These are phyloP conservation scores for Starmerella sp. DNA, from an alignment of 805 yeast species.

Conservation along the genomic window DNA sequence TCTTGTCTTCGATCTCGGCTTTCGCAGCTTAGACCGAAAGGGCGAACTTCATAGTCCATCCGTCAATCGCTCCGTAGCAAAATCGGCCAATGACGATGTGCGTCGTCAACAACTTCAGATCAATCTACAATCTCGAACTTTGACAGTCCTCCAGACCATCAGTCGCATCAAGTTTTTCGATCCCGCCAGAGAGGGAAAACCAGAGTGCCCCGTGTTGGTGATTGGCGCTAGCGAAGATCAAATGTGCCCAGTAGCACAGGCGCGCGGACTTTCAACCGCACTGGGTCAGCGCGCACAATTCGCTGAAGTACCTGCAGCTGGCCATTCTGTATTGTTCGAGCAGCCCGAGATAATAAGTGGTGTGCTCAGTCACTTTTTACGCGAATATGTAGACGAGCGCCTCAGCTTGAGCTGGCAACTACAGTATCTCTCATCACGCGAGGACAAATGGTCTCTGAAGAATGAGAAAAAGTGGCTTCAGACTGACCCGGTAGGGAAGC, in stretches of 20 bases:
- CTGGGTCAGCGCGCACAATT: not conserved
- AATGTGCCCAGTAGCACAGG: constrained; percentile 40
- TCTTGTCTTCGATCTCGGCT: constrained; percentile 37
- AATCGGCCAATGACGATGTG: constrained; percentile 30
- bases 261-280: constrained; percentile 21
- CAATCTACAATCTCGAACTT: constrained; percentile 54
- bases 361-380: constrained; percentile 46
- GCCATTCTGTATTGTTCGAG: constrained; percentile 54
- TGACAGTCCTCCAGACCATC: constrained; percentile 43
- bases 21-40: constrained; percentile 48
- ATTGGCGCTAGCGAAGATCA: constrained; percentile 50
- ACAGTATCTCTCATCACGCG: constrained; percentile 39
- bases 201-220: constrained; percentile 39
- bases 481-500: constrained; percentile 36
- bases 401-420: constrained; percentile 64
- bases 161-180: constrained; percentile 39
- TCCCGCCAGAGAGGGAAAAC: constrained; percentile 34
- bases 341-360: constrained; percentile 58
- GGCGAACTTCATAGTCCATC: constrained; percentile 53
- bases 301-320: constrained; percentile 35
- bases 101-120: constrained; percentile 53
- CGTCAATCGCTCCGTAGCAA: constrained; percentile 44
- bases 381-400: constrained; percentile 39
- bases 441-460: constrained; percentile 68
- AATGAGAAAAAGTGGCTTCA: constrained; percentile 63